These are phyloP conservation scores for Lathyrus oleraceus DNA, from an alignment of 306 rosid genomes.

Conservation along the genomic window DNA sequence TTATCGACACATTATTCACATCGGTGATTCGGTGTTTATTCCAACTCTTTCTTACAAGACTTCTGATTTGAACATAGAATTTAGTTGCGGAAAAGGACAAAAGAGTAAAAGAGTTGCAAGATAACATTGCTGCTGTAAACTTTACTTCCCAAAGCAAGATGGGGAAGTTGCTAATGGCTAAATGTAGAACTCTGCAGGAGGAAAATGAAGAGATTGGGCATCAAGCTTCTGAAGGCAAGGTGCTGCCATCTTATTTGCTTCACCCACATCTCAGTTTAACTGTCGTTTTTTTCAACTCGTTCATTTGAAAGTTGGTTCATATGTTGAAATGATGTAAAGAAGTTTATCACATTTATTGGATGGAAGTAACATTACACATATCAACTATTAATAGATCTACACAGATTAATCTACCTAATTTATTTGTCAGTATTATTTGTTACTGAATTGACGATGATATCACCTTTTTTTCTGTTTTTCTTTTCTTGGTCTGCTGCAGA, in stretches of 20 bases:
- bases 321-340: constrained; percentile 3
- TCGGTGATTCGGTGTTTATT: constrained; percentile 7
- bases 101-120: constrained; percentile 83
- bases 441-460: constrained; percentile 17
- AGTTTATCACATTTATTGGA: not conserved
- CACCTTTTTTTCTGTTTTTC: not conserved
- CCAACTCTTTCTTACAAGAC: constrained; percentile 34
- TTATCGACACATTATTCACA: constrained; percentile 13
- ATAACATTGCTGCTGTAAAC: constrained; percentile 75
- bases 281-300: not conserved
- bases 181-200: constrained; percentile 91
- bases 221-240: constrained; percentile 98
- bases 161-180: constrained; percentile 96
- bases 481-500: constrained; percentile 47
- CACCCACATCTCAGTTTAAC: not conserved
- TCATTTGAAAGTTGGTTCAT: constrained; percentile 15
- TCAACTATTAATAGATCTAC: constrained; percentile 1
- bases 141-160: constrained; percentile 94
- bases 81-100: constrained; percentile 92
- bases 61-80: constrained; percentile 49
- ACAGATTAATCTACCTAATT: constrained; percentile 4
- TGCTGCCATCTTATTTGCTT: constrained; percentile 32
- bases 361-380: constrained; percentile 9
- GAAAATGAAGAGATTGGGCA: constrained; percentile 98
- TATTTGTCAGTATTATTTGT: constrained; percentile 11